These are phyloP conservation scores for Suhomyces panamericanus DNA, from an alignment of 1,139 yeast species.

Conservation along the genomic window DNA sequence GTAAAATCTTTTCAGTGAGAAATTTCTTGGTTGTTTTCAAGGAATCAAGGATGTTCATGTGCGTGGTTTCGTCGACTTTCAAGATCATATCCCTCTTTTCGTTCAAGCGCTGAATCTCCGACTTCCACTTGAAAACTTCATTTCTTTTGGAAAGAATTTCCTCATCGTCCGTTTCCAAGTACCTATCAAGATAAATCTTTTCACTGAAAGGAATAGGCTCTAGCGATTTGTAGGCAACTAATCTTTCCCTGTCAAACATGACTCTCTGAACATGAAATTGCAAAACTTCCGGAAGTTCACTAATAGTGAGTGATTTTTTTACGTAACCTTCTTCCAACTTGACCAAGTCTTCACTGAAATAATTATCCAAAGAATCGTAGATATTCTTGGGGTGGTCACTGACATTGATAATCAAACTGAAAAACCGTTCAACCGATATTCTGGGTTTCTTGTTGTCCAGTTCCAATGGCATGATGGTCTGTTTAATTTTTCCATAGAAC, in stretches of 20 bases:
- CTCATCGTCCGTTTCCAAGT: slow-evolving; percentile 69
- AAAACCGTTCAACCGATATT: slow-evolving; percentile 71
- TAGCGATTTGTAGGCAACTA: slow-evolving; percentile 76
- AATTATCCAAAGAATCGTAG: slow-evolving; percentile 86
- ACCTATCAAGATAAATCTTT: slow-evolving; percentile 80
- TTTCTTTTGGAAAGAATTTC: slow-evolving; percentile 53
- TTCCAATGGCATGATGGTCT: slow-evolving; percentile 39
- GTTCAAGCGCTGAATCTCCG: slow-evolving; percentile 47
- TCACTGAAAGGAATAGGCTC: slow-evolving; percentile 83
- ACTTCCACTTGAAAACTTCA: slow-evolving; percentile 67
- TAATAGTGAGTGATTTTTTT: slow-evolving; percentile 70
- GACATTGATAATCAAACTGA: slow-evolving; percentile 78
- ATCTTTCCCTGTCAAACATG: slow-evolving; percentile 72
- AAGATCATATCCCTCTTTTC: slow-evolving; percentile 43
- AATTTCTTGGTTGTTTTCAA: slow-evolving; percentile 57
- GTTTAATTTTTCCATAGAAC: slow-evolving; percentile 69
- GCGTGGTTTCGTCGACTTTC: slow-evolving; percentile 46
- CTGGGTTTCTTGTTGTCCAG: slow-evolving; percentile 56
- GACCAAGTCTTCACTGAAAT: slow-evolving; percentile 74
- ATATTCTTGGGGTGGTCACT: slow-evolving; percentile 86
- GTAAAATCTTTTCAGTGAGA: slow-evolving; percentile 40
- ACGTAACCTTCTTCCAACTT: slow-evolving; percentile 72
- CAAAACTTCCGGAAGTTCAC: slow-evolving; percentile 72
- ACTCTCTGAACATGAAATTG: slow-evolving; percentile 95
- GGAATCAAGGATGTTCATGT: slow-evolving; percentile 49